Base-by-base conservation (phyloP, 306 rosid species). In the Urtica urens region DNA sequence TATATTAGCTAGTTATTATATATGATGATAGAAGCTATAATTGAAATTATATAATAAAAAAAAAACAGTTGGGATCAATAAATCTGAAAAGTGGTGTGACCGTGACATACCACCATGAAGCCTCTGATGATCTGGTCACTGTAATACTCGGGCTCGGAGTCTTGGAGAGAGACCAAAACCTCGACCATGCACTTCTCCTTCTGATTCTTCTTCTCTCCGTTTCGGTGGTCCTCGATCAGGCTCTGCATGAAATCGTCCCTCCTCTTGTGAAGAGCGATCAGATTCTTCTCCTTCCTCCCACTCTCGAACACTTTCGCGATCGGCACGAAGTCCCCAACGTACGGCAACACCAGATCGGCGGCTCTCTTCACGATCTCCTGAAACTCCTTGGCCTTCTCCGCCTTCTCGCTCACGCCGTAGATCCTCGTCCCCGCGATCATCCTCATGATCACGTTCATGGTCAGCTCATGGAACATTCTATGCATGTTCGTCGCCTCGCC, bases 371-470 rank as follows among this genome's bases (percentile, higher is more conserved):
- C 53, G 3, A 69, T 43, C 1, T 33, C 57, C 9, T 61, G 21
- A 22, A 72, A 62, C 42, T 22, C 11, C 12, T 19, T 39, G 1
- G 71, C 74, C 22, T 62, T 63, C 23, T 53, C 59, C 4, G 26
- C 49, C 14, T 18, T 40, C 27, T 46, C 17, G 6, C 57, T 43
- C 1, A 66, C 65, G 1, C 77, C 68, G 10, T 58, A 69, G 31
- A 61, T 68, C 41, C 71, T 22, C 31, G 64, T 72, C 28, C 79
- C 79, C 1, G 66, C 69, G 19, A 72, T 22, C 63, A 65, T 68
- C 47, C 73, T 68, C 68, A 77, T 49, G 13, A 59, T 50, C 3
- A 68, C 61, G 24, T 68, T 70, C 10, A 77, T 62, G 7, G 38
- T 61, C 17, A 67, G 44, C 24, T 67, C 48, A 35, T 52, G 47